phyloP scores from a whole-genome alignment of 2,329 filamentous ascomycete genomes.

The Clarireedia hainanense region DNA sequence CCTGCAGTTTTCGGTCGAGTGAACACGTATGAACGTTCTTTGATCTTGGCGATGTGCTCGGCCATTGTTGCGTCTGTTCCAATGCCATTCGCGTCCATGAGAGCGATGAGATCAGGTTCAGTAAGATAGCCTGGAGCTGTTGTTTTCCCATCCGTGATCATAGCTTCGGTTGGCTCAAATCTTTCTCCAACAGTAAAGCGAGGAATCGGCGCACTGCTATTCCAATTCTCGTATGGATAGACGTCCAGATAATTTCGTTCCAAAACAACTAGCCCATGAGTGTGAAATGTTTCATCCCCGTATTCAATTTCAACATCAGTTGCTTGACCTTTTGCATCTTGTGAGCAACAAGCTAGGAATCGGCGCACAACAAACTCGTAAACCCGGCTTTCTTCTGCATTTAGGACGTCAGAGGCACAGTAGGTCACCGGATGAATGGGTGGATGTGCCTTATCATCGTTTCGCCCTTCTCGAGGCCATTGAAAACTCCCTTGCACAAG shows the following conservation, averaged over 20 bases:
- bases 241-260: conserved; percentile 92
- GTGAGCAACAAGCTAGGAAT: conserved; percentile 91
- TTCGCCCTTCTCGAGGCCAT: conserved; percentile 70
- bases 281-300: conserved; percentile 73
- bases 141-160: conserved; percentile 88
- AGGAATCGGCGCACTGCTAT: conserved; percentile 75
- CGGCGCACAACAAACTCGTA: conserved; percentile 90
- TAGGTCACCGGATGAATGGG: conserved; percentile 95
- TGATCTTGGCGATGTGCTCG: conserved; percentile 94
- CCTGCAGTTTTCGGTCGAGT: conserved; percentile 44
- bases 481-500: conserved; percentile 71
- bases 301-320: conserved; percentile 82
- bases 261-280: conserved; percentile 76
- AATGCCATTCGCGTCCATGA: conserved; percentile 98
- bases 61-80: conserved; percentile 99
- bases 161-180: conserved; percentile 82
- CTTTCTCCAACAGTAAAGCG: conserved; percentile 69
- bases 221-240: conserved; percentile 95
- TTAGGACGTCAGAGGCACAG: conserved; percentile 53
- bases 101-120: conserved; percentile 86
- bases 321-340: conserved; percentile 83
- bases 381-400: conserved; percentile 62
- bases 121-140: conserved; percentile 78
- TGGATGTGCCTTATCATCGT: conserved; percentile 96
- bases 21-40: conserved; percentile 78